Conservation (phyloP, 2,329 filamentous ascomycete genomes). For the Colletotrichum gigasporum region DNA sequence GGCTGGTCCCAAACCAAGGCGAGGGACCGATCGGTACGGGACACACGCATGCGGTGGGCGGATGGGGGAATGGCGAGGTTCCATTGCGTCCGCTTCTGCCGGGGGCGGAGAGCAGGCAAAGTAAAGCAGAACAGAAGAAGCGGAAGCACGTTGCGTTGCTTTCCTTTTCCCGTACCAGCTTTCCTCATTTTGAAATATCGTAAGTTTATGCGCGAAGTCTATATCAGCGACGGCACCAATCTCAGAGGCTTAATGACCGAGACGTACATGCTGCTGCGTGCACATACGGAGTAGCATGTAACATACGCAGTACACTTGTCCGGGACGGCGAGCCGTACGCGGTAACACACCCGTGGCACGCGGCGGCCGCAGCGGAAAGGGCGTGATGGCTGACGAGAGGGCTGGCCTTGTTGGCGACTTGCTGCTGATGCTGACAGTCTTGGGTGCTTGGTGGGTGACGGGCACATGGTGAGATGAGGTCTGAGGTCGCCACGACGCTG, state of each 20-base stretch:
- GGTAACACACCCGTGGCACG: not conserved
- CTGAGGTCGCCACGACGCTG: not conserved
- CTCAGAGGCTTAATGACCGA: no score
- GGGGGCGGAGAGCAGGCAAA: no score
- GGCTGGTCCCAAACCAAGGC: not conserved
- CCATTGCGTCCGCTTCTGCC: constrained; percentile 8
- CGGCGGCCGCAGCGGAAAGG: not conserved
- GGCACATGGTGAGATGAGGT: not conserved
- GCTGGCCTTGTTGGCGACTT: not conserved
- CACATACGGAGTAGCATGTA: no score
- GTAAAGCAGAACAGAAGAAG: no score
- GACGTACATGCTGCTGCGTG: not conserved
- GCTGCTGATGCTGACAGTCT: not conserved
- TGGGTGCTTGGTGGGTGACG: no score
- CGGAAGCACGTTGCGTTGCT: not conserved
- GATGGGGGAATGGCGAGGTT: not conserved
- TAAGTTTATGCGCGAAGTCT: not conserved
- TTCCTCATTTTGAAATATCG: not conserved
- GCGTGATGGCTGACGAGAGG: not conserved
- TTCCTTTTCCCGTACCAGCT: not conserved
- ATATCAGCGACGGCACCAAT: not conserved
- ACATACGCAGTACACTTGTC: no score
- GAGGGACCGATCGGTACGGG: not conserved
- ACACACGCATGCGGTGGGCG: not conserved
- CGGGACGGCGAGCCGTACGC: not conserved